These are phyloP conservation scores for Xylogone sp. DNA, from an alignment of 2,329 filamentous ascomycete species.

Conservation along the genomic window DNA sequence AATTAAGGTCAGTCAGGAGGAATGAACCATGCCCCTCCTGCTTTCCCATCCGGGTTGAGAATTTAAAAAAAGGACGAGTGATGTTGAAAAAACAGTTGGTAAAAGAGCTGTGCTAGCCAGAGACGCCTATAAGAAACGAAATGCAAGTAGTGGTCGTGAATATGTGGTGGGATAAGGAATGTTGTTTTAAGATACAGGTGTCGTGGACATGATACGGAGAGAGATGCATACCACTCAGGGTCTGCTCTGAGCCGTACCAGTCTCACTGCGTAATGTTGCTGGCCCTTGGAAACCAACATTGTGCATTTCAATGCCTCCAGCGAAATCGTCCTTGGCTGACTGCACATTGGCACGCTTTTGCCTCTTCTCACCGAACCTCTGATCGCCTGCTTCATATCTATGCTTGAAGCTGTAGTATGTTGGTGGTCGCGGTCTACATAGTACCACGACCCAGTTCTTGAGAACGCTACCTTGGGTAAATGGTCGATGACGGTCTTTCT, in stretches of 20 bases:
- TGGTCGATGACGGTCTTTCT: conserved; percentile 85
- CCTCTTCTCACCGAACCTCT: conserved; percentile 65
- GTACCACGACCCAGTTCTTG: conserved; percentile 77
- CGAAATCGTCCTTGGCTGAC: conserved; percentile 47
- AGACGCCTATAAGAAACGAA: background rate
- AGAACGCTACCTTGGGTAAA: conserved; percentile 75
- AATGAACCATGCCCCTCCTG: background rate
- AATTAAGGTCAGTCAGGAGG: background rate
- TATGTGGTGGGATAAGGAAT: background rate
- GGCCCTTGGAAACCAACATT: conserved; percentile 59
- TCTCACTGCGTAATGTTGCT: conserved; percentile 11
- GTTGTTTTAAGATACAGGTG: background rate
- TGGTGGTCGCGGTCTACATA: conserved; percentile 79
- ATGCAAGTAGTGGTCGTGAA: background rate
- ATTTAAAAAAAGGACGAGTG: background rate
- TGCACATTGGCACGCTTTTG: conserved; percentile 42
- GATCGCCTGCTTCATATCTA: conserved; percentile 74
- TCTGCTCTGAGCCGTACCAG: background rate
- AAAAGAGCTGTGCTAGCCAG: background rate
- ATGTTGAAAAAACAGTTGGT: background rate
- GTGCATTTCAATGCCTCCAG: conserved; percentile 66
- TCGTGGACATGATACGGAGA: background rate
- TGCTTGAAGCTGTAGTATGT: conserved; percentile 87
- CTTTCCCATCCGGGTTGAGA: background rate
- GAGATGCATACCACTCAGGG: background rate